phyloP scores from a whole-genome alignment of 139 green algal genomes.

The Bryopsis sp. region DNA sequence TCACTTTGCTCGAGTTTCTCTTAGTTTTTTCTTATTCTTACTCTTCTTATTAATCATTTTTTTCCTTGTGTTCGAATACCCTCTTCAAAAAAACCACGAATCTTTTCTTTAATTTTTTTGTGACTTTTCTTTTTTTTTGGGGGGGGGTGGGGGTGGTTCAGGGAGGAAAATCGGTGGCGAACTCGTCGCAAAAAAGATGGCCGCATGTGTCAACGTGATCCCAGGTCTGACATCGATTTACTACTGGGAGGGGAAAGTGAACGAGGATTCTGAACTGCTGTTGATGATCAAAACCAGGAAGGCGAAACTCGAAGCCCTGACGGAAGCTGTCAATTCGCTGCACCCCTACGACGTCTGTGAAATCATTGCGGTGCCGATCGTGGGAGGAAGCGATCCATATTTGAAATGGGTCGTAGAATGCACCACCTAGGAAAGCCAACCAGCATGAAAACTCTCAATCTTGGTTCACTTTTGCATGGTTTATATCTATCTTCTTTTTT shows the following conservation, averaged over 20 bases:
- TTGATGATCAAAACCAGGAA: constrained; percentile 69
- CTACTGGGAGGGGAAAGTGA: constrained; percentile 61
- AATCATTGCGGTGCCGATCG: constrained; percentile 53
- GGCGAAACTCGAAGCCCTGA: constrained; percentile 37
- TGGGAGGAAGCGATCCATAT: constrained; percentile 53
- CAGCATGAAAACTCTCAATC: too few relatives aligned
- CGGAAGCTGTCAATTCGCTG: constrained; percentile 32
- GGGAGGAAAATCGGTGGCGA: constrained; percentile 33
- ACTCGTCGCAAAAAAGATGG: constrained; percentile 52
- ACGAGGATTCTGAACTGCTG: constrained; percentile 57
- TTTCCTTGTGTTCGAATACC: too few relatives aligned
- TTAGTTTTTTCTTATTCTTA: too few relatives aligned
- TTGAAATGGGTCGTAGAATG: constrained; percentile 56
- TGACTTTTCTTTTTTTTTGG: not conserved
- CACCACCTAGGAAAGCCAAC: too few relatives aligned
- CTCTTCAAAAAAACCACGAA: too few relatives aligned
- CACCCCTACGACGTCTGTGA: constrained; percentile 73
- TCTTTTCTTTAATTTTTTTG: too few relatives aligned
- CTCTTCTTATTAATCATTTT: too few relatives aligned
- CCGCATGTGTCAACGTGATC: constrained; percentile 76
- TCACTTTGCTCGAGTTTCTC: too few relatives aligned
- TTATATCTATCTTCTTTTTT: too few relatives aligned
- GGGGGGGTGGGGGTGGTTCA: not conserved
- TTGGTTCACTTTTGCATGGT: too few relatives aligned
- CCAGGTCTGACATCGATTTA: constrained; percentile 67